phyloP scores from a whole-genome alignment of 1,139 yeast genomes.

The Blastobotrys malaysiensis region DNA sequence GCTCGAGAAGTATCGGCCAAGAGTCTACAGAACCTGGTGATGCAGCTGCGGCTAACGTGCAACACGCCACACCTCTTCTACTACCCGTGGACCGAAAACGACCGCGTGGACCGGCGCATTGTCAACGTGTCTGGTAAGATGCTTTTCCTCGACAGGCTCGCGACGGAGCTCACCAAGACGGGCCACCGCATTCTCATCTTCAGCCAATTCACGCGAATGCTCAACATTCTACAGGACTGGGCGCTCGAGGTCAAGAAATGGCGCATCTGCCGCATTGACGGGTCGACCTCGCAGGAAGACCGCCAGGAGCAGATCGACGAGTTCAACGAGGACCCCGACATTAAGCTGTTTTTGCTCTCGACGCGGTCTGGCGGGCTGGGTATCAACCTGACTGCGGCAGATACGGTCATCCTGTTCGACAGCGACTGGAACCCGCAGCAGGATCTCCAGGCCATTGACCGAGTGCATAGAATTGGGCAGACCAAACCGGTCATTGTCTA shows the following conservation, averaged over 20 bases:
- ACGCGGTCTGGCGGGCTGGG: slow-evolving; percentile 97
- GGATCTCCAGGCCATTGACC: slow-evolving; percentile 92
- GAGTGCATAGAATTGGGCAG: slow-evolving; percentile 94
- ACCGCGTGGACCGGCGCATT: slow-evolving; percentile 37
- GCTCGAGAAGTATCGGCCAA: slow-evolving; percentile 38
- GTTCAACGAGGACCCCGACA: slow-evolving; percentile 40
- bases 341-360: slow-evolving; percentile 61
- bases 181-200: slow-evolving; percentile 72
- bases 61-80: slow-evolving; percentile 80
- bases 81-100: slow-evolving; percentile 59
- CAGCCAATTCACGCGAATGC: slow-evolving; percentile 74
- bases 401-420: slow-evolving; percentile 83
- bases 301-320: slow-evolving; percentile 58
- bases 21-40: slow-evolving; percentile 58
- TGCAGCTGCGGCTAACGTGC: slow-evolving; percentile 81
- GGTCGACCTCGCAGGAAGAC: slow-evolving; percentile 58
- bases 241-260: slow-evolving; percentile 42
- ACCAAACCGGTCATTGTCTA: slow-evolving; percentile 73
- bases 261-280: slow-evolving; percentile 65
- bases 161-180: slow-evolving; percentile 42
- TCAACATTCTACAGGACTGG: slow-evolving; percentile 75
- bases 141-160: slow-evolving; percentile 59
- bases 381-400: slow-evolving; percentile 78
- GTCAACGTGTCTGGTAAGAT: slow-evolving; percentile 63
- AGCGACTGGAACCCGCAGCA: slow-evolving; percentile 98